These are phyloP conservation scores for Phanerochaete sordida DNA, from an alignment of 768 basidiomycete species.

Conservation along the genomic window DNA sequence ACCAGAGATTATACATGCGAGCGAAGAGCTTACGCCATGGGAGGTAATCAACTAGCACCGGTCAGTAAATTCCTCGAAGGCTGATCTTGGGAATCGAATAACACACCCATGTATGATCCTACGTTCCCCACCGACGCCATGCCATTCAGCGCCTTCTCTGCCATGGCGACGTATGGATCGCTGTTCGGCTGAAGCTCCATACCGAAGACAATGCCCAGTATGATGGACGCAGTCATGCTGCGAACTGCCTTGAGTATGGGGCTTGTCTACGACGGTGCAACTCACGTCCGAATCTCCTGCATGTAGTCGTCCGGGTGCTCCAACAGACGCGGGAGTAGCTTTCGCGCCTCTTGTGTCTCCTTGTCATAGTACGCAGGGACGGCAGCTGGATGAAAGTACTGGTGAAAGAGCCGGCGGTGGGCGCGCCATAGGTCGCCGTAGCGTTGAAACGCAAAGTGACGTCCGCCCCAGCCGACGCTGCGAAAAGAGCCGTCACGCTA, in stretches of 20 bases:
- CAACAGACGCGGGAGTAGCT: neutral
- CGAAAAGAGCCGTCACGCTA: neutral
- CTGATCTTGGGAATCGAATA: neutral
- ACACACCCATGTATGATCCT: conserved; percentile 6
- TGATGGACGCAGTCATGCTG: conserved; percentile 3
- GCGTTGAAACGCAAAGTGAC: conserved; percentile 6
- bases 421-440: conserved; percentile 11
- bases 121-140: neutral
- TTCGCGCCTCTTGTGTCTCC: neutral
- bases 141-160: neutral
- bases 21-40: conserved; percentile 4
- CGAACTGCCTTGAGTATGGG: too few species aligned
- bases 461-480: conserved; percentile 4
- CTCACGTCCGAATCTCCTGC: conserved; percentile 1
- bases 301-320: neutral
- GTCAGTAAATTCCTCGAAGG: neutral
- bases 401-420: conserved; percentile 9
- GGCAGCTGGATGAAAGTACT: conserved; percentile 1
- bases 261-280: too few species aligned
- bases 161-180: conserved; percentile 5
- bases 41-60: conserved; percentile 4
- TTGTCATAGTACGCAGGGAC: neutral
- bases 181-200: neutral
- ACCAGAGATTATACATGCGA: too few species aligned
- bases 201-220: conserved; percentile 8